A percentile compares a stretch with the other conserved stretches of the same genome.
phyloP scores from a whole-genome alignment of 2,329 filamentous ascomycete species.

The Graphilbum sp. region DNA sequence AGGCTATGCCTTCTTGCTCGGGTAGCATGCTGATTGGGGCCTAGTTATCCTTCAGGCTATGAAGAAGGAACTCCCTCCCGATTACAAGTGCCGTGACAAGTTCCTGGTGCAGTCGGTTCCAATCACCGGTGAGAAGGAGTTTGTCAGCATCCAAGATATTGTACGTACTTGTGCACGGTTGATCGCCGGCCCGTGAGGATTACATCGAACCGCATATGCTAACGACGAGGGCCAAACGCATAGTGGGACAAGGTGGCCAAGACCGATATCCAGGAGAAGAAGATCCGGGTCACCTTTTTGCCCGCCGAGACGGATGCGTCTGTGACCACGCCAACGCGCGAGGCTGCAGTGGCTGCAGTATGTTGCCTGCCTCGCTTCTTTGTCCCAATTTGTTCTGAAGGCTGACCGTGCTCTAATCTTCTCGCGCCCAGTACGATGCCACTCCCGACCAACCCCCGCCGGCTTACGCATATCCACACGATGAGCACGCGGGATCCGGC shows the following conservation, averaged over 20 bases:
- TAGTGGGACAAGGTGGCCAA: constrained; percentile 77
- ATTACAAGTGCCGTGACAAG: constrained; percentile 53
- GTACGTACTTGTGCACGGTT: constrained; percentile 35
- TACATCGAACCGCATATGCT: not conserved
- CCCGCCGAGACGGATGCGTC: constrained; percentile 12
- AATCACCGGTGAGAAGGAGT: constrained; percentile 70
- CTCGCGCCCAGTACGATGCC: constrained; percentile 12
- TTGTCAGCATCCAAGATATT: constrained; percentile 62
- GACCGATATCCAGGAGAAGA: constrained; percentile 70
- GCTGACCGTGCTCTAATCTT: no score
- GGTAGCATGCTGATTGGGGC: not conserved
- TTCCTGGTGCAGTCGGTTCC: constrained; percentile 20
- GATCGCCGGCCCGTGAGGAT: not conserved
- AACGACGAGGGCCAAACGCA: no score
- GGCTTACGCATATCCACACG: constrained; percentile 16
- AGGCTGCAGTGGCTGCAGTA: not conserved
- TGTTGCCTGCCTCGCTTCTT: not conserved
- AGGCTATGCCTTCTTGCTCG: not conserved
- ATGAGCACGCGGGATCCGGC: constrained; percentile 11
- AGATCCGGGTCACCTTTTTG: constrained; percentile 85
- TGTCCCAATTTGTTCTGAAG: not conserved
- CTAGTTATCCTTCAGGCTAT: constrained; percentile 90
- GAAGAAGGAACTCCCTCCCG: constrained; percentile 79
- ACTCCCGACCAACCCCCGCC: constrained; percentile 17
- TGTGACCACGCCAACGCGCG: constrained; percentile 13